These are phyloP conservation scores for Lactarius deliciosus DNA, from an alignment of 768 basidiomycete species.

Conservation along the genomic window DNA sequence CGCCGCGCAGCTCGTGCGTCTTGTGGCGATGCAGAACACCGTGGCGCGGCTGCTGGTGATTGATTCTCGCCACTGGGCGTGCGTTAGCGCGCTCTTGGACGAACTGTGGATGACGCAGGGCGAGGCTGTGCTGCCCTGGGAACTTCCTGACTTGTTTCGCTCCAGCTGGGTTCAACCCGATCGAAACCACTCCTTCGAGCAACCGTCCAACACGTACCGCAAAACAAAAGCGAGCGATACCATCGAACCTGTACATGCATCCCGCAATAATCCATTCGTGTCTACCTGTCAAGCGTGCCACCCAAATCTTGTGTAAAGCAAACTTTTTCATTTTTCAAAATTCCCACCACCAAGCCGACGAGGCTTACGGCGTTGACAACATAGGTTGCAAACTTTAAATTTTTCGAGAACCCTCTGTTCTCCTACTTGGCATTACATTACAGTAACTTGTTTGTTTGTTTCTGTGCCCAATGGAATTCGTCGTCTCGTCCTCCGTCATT, in stretches of 20 bases:
- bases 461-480: neutral
- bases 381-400: neutral
- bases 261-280: neutral
- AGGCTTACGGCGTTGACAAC: neutral
- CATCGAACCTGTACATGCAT: neutral
- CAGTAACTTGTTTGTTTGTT: neutral
- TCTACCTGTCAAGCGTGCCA: neutral
- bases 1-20: conserved; percentile 41
- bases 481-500: no score
- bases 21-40: conserved; percentile 49
- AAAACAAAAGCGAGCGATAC: neutral
- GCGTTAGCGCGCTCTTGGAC: conserved; percentile 50
- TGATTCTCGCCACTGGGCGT: conserved; percentile 54
- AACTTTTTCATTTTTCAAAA: neutral
- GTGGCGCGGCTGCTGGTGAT: conserved; percentile 66
- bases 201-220: no score
- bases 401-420: neutral
- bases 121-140: neutral
- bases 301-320: neutral
- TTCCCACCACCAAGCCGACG: no score
- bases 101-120: conserved; percentile 20
- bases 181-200: no score
- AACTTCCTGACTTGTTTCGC: no score
- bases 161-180: no score
- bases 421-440: neutral